A percentile compares a stretch with the other conserved stretches of the same genome.
phyloP scores from a whole-genome alignment of 371 early-diverging fungal species.

The Mucor plumbeus region DNA sequence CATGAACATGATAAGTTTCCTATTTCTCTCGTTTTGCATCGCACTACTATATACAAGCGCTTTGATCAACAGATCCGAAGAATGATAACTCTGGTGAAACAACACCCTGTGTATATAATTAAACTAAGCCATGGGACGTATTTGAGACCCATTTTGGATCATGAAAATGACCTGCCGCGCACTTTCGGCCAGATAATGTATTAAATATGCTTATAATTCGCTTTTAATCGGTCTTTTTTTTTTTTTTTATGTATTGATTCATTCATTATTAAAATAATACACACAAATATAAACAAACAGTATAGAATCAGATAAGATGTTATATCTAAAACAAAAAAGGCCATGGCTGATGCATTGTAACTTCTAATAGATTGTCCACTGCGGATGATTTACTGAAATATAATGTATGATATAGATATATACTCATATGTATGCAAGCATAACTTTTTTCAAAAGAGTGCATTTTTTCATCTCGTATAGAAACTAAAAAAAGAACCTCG shows the following conservation, averaged over 20 bases:
- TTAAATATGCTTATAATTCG: too few species aligned
- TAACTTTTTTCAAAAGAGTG: not conserved
- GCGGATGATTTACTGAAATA: too few species aligned
- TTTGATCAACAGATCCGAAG: not conserved
- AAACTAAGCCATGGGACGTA: too few species aligned
- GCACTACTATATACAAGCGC: not conserved
- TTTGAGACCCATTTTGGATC: not conserved
- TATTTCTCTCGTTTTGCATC: not conserved
- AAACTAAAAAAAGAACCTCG: not conserved
- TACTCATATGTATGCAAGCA: not conserved
- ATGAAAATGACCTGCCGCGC: not conserved
- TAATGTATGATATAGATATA: not conserved
- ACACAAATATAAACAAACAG: not conserved
- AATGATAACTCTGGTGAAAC: not conserved
- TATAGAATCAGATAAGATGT: not conserved
- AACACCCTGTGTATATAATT: too few species aligned
- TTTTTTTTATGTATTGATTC: not conserved
- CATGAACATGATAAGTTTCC: not conserved
- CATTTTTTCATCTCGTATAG: too few species aligned
- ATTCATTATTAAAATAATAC: not conserved
- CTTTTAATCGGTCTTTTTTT: too few species aligned
- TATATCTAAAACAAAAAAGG: not conserved
- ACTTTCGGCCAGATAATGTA: not conserved
- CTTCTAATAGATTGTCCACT: too few species aligned
- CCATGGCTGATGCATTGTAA: too few species aligned